Evolutionary conservation across 352 stramenopile species (phyloP).

Genomic region (Phytophthora sp.): DNA sequence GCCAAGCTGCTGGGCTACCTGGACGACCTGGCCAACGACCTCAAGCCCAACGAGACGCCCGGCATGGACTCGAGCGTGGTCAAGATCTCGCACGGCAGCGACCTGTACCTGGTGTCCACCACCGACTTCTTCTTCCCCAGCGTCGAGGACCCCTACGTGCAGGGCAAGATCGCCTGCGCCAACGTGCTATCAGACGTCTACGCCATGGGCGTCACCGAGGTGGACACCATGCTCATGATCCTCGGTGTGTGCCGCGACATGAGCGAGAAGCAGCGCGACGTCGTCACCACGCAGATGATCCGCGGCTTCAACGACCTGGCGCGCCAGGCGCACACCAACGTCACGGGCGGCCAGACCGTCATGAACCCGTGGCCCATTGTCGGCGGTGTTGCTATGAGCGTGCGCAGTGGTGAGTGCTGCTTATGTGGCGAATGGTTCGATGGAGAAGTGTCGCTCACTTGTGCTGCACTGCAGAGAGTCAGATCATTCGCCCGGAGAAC

Average conservation of each 20-base stretch:
- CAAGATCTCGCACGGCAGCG: slow-evolving; percentile 82
- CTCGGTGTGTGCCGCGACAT: slow-evolving; percentile 94
- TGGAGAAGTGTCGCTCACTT: background rate
- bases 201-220: slow-evolving; percentile 93
- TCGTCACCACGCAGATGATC: slow-evolving; percentile 95
- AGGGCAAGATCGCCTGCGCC: slow-evolving; percentile 93
- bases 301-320: slow-evolving; percentile 93
- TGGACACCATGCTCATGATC: slow-evolving; percentile 96
- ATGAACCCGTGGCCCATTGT: slow-evolving; percentile 97
- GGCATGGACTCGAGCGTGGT: slow-evolving; percentile 92
- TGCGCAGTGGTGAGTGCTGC: slow-evolving; percentile 67
- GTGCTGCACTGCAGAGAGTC: slow-evolving; percentile 44
- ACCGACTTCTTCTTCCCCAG: slow-evolving; percentile 97
- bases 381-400: slow-evolving; percentile 92
- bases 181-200: slow-evolving; percentile 96
- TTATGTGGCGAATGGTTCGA: background rate
- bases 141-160: slow-evolving; percentile 94
- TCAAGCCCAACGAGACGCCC: slow-evolving; percentile 92
- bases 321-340: slow-evolving; percentile 86
- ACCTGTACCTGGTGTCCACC: slow-evolving; percentile 92
- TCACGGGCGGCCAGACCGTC: slow-evolving; percentile 95
- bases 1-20: slow-evolving; percentile 94
- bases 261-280: slow-evolving; percentile 89
- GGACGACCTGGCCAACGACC: slow-evolving; percentile 85
- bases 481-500: slow-evolving; percentile 92